phyloP scores from a whole-genome alignment of 352 stramenopile genomes.

The Phytophthora pistaciae region DNA sequence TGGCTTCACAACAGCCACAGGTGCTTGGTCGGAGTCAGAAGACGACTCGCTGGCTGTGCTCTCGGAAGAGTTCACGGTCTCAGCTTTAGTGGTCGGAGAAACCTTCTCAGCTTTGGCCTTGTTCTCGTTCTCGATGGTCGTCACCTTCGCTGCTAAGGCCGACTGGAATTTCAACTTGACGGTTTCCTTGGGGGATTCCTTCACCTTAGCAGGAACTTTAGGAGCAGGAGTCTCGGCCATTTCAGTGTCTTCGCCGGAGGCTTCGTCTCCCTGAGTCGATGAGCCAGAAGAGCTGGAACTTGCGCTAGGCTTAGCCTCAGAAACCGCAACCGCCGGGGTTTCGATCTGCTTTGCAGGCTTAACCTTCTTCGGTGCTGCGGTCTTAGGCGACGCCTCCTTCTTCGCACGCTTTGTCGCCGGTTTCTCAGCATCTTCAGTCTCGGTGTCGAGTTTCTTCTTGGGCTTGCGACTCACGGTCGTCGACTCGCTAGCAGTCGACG shows the following conservation, averaged over 20 bases:
- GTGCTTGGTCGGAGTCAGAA: constrained; percentile 31
- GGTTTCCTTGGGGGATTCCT: neutral
- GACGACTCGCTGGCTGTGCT: constrained; percentile 39
- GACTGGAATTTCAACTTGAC: constrained; percentile 47
- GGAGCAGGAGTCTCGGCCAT: constrained; percentile 27
- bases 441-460: constrained; percentile 52
- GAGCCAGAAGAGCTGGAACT: constrained; percentile 23
- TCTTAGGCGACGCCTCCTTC: constrained; percentile 28
- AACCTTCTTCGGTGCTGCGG: constrained; percentile 32
- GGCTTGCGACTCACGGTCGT: constrained; percentile 28
- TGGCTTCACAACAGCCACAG: constrained; percentile 18
- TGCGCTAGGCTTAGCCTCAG: constrained; percentile 17
- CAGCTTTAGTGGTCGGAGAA: neutral
- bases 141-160: constrained; percentile 49
- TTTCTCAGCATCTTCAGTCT: constrained; percentile 31
- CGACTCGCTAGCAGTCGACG: constrained; percentile 32
- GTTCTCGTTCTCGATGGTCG: constrained; percentile 42
- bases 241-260: constrained; percentile 33
- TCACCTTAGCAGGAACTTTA: constrained; percentile 15
- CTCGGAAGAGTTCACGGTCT: constrained; percentile 37
- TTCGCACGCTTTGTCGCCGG: constrained; percentile 53
- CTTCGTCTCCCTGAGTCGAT: constrained; percentile 22
- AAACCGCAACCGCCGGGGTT: constrained; percentile 3
- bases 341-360: constrained; percentile 25
- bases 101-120: constrained; percentile 31